Base-by-base conservation (phyloP, 768 basidiomycete species). In the Naganishia onofrii region DNA sequence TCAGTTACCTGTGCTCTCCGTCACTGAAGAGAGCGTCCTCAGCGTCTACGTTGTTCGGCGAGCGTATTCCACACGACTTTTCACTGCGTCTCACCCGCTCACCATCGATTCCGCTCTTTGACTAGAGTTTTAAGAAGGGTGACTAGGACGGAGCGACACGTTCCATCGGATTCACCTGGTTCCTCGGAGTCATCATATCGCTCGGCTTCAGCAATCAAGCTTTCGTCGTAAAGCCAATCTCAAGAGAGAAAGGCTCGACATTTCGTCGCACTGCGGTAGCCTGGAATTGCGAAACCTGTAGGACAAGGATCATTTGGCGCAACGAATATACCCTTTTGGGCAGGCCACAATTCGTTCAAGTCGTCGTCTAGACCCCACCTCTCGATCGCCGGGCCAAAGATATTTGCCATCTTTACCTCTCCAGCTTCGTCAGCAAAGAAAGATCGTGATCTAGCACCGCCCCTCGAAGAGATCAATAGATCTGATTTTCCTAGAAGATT, bases 71-170 rank as follows among this genome's bases (percentile, higher is more conserved):
- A 42, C 42, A 42, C 48, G 48, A 6, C 48, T 51, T n/a, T 7
- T 6, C 48, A 23, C 48, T 51, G 2, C 48, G 4, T 51, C n/a
- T 8, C 23, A 23, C 48, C n/a, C 48, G 15, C 48, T 17, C 46
- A 17, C 48, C 12, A 6, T 26, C 48, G 7, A 21, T 3, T 51
- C 48, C 23, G 21, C 48, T 51, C 3, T 23, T 13, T n/a, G 48
- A 51, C 21, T n/a, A 51, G 48, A 51, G 48, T 51, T 51, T 51
- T n/a, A 31, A 38, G 57, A 58, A 58, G 57, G 29, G 32, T 58
- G 57, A 58, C 57, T 5, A 58, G 57, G 57, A 58, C 32, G 28
- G 28, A 32, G 56, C 32, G 56, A 5, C 31, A 57, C 57, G 2
- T 32, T 38, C 31, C 9, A 58, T 21, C 15, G 54, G 54, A 32